These are phyloP conservation scores for Podosphaera fusca DNA, from an alignment of 2,329 filamentous ascomycete genomes.

Conservation along the genomic window DNA sequence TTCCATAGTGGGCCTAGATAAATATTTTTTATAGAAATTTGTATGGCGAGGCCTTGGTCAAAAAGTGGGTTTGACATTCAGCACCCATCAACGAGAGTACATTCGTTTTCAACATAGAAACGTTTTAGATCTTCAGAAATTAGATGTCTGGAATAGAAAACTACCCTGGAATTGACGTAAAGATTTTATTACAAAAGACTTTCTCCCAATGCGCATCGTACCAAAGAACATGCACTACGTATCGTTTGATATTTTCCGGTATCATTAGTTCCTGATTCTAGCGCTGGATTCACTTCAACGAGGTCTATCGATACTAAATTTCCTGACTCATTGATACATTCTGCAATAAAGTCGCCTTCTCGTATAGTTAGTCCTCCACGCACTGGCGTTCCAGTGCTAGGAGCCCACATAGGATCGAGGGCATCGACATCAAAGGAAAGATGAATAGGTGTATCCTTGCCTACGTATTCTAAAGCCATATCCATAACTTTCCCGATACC, in stretches of 20 bases:
- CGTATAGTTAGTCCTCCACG: slow-evolving; percentile 78
- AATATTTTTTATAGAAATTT: no score
- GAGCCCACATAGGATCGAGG: slow-evolving; percentile 86
- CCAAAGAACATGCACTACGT: slow-evolving; percentile 70
- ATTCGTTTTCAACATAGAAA: no score
- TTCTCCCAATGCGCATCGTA: slow-evolving; percentile 80
- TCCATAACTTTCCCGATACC: slow-evolving; percentile 93
- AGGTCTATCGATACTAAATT: slow-evolving; percentile 59
- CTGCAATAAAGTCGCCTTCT: slow-evolving; percentile 93
- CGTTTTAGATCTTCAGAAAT: no score
- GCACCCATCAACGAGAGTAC: no score
- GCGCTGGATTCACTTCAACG: slow-evolving; percentile 58
- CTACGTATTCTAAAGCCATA: slow-evolving; percentile 94
- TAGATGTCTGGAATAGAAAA: no score
- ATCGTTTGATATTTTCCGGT: slow-evolving; percentile 64
- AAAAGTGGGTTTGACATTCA: no score
- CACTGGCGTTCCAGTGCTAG: slow-evolving; percentile 85
- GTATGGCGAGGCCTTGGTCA: no score
- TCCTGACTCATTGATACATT: slow-evolving; percentile 60
- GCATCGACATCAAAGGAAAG: slow-evolving; percentile 95
- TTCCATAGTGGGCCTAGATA: no score
- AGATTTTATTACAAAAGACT: slow-evolving; percentile 40
- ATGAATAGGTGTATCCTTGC: slow-evolving; percentile 84
- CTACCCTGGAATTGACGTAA: not conserved
- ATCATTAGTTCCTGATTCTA: slow-evolving; percentile 32